Percentiles rank a stretch among this genome's conserved stretches.
Conservation (phyloP, 192 early-diverging fungal species). For the Mortierella claussenii region DNA sequence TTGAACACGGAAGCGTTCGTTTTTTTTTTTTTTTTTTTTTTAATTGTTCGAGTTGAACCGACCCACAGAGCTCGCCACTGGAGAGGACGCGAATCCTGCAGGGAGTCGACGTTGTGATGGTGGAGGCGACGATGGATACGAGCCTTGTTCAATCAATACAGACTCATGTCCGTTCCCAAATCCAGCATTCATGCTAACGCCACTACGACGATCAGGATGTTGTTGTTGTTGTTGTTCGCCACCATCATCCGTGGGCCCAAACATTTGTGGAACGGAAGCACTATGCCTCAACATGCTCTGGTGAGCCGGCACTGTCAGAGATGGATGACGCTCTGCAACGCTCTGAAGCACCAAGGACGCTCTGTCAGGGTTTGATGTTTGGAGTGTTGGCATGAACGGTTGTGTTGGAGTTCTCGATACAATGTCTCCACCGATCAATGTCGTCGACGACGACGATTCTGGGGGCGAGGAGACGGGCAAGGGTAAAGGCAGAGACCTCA, state of each 20-base stretch:
- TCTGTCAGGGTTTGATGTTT: neutral
- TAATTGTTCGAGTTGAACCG: no score
- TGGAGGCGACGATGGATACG: neutral
- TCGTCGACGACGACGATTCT: no score
- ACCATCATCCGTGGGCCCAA: neutral
- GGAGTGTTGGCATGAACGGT: neutral
- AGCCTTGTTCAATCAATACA: no score
- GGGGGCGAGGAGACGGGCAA: no score
- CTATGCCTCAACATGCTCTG: constrained; percentile 30
- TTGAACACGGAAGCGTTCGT: no score
- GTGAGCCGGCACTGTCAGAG: constrained; percentile 14
- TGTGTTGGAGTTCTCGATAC: neutral
- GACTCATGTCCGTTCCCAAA: no score
- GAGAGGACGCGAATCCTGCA: constrained; percentile 20
- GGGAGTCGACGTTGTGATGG: constrained; percentile 11
- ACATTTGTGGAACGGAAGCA: constrained; percentile 24
- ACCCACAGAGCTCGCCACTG: neutral
- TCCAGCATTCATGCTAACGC: no score
- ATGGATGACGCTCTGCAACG: constrained; percentile 13
- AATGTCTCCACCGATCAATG: no score
- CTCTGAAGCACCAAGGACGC: constrained; percentile 11
- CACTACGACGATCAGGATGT: no score
- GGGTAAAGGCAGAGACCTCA: neutral
- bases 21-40: no score
- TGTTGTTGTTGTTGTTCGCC: no score